phyloP scores from a whole-genome alignment of 371 early-diverging fungal species.

The Rhizopus microsporus region DNA sequence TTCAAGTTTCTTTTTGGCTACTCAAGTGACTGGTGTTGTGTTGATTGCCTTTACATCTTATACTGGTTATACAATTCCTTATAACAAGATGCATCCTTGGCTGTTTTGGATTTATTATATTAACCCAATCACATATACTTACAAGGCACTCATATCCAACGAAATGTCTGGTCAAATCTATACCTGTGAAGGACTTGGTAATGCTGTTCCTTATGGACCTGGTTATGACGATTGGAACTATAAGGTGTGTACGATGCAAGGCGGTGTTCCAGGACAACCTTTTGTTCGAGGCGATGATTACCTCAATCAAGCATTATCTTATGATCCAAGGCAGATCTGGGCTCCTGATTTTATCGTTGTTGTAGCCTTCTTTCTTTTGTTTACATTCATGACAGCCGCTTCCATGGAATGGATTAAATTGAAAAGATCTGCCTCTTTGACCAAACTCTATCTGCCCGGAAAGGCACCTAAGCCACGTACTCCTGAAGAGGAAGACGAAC shows the following conservation, averaged over 20 bases:
- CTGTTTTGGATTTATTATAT: conserved; percentile 74
- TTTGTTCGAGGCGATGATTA: conserved; percentile 62
- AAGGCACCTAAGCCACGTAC: conserved; percentile 29
- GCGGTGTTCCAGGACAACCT: conserved; percentile 52
- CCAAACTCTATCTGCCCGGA: conserved; percentile 48
- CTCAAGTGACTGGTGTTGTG: conserved; percentile 55
- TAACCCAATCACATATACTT: conserved; percentile 70
- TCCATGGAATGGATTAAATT: conserved; percentile 49
- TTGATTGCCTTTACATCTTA: conserved; percentile 62
- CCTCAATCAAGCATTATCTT: conserved; percentile 57
- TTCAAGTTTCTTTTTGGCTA: conserved; percentile 57
- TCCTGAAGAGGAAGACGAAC: conserved; percentile 26
- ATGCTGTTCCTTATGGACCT: conserved; percentile 58
- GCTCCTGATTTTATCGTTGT: conserved; percentile 40
- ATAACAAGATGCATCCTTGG: conserved; percentile 65
- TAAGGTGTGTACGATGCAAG: conserved; percentile 64
- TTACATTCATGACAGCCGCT: conserved; percentile 39
- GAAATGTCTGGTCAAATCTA: conserved; percentile 69
- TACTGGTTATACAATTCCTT: conserved; percentile 68
- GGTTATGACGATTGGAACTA: conserved; percentile 51
- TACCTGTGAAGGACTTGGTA: conserved; percentile 42
- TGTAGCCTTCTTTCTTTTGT: conserved; percentile 38
- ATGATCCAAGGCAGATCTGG: conserved; percentile 28
- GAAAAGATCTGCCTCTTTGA: conserved; percentile 45
- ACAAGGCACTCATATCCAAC: conserved; percentile 68